These are phyloP conservation scores for Cyclocybe cylindracea DNA, from an alignment of 768 basidiomycete genomes.

Conservation along the genomic window DNA sequence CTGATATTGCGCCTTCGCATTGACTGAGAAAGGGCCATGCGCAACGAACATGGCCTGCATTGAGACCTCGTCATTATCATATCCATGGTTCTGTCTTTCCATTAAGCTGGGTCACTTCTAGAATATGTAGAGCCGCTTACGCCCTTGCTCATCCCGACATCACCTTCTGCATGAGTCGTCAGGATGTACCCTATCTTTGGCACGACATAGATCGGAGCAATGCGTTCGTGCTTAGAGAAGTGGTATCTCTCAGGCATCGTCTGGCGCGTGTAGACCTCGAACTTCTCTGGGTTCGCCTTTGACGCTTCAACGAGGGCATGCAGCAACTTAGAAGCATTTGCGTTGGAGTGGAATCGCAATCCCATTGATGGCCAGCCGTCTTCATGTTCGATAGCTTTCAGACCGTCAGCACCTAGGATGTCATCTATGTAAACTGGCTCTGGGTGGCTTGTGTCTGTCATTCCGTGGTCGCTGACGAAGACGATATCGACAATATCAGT, in stretches of 20 bases:
- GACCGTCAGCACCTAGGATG: constrained; percentile 67
- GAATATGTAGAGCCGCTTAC: constrained; percentile 43
- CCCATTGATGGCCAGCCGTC: constrained; percentile 95
- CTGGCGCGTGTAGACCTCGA: constrained; percentile 75
- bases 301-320: constrained; percentile 55
- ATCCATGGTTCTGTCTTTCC: constrained; percentile 77
- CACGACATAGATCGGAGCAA: constrained; percentile 85
- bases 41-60: constrained; percentile 94
- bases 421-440: constrained; percentile 81
- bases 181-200: constrained; percentile 82
- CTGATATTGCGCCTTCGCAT: constrained; percentile 60
- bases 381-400: constrained; percentile 62
- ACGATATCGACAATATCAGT: constrained; percentile 84
- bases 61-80: constrained; percentile 72
- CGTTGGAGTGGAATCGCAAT: constrained; percentile 64
- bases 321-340: constrained; percentile 59
- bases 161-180: constrained; percentile 62
- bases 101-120: background rate
- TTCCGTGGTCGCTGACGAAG: constrained; percentile 92
- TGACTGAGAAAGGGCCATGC: constrained; percentile 83
- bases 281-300: constrained; percentile 58
- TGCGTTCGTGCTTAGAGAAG: constrained; percentile 70
- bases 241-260: constrained; percentile 86
- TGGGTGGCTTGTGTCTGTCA: constrained; percentile 84
- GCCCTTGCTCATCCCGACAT: constrained; percentile 70